Conservation (phyloP, 495 filamentous ascomycete species). For the Gamarada debralockiae region DNA sequence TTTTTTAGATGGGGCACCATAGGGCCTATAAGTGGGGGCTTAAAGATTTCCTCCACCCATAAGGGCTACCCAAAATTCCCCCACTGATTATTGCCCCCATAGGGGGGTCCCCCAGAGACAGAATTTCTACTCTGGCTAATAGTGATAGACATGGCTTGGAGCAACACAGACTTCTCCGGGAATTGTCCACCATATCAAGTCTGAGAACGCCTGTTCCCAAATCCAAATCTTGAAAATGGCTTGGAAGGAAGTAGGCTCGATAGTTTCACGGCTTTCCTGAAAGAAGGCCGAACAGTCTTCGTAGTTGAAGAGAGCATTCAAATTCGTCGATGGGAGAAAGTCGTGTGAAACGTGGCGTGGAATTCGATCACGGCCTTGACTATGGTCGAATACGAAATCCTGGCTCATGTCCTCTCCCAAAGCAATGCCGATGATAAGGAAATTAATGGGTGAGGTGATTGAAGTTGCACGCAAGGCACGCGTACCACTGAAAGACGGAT, state of each 20-base stretch:
- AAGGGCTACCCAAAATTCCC: no score
- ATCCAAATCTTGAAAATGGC: constrained; percentile 20
- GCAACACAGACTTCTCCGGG: constrained; percentile 43
- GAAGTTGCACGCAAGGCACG: constrained; percentile 39
- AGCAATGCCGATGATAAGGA: constrained; percentile 37
- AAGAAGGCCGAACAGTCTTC: constrained; percentile 35
- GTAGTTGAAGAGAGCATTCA: constrained; percentile 41
- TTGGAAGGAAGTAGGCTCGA: constrained; percentile 32
- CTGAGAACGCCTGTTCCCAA: constrained; percentile 46
- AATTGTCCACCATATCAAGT: constrained; percentile 38
- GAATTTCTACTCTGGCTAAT: no score
- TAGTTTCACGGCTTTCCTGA: constrained; percentile 35
- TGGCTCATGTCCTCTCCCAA: constrained; percentile 41
- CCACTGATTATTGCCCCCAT: no score
- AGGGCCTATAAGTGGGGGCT: no score
- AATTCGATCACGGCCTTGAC: constrained; percentile 50
- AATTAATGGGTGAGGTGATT: constrained; percentile 47
- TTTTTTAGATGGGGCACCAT: no score
- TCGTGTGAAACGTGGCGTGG: constrained; percentile 53
- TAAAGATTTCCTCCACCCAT: no score
- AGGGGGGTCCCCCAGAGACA: no score
- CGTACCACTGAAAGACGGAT: constrained; percentile 34
- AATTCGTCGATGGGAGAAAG: constrained; percentile 47
- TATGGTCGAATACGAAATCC: constrained; percentile 40
- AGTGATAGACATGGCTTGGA: constrained; percentile 48